These are phyloP conservation scores for Sordariomycetes sp. DNA, from an alignment of 2,329 filamentous ascomycete species.

Conservation along the genomic window DNA sequence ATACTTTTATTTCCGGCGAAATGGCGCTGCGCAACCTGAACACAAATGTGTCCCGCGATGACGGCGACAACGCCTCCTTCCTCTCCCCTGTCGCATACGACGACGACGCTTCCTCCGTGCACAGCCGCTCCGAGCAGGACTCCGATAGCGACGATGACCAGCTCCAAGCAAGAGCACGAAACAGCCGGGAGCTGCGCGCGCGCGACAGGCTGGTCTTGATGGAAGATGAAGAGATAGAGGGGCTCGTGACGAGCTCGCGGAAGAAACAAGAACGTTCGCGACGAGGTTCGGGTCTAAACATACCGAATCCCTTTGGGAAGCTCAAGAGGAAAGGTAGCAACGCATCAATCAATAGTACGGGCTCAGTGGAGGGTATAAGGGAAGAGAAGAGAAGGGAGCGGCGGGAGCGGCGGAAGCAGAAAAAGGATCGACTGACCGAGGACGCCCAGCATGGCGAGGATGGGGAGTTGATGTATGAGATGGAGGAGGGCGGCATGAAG, in stretches of 20 bases:
- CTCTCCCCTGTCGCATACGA: slow-evolving; percentile 58
- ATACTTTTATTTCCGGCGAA: neutral
- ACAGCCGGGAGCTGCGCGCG: slow-evolving; percentile 58
- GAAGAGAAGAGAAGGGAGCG: slow-evolving; percentile 18
- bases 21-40: neutral
- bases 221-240: slow-evolving; percentile 65
- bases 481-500: slow-evolving; percentile 71
- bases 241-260: slow-evolving; percentile 45
- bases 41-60: slow-evolving; percentile 1
- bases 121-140: slow-evolving; percentile 62
- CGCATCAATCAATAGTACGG: slow-evolving; percentile 1
- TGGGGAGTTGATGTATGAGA: slow-evolving; percentile 76
- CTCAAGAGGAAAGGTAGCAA: slow-evolving; percentile 27
- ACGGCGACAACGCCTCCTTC: slow-evolving; percentile 26
- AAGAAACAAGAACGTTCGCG: slow-evolving; percentile 39
- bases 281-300: slow-evolving; percentile 36
- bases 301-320: slow-evolving; percentile 40
- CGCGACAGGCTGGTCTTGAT: slow-evolving; percentile 63
- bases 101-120: slow-evolving; percentile 58
- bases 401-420: slow-evolving; percentile 40
- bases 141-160: slow-evolving; percentile 71
- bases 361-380: slow-evolving; percentile 20
- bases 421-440: slow-evolving; percentile 41
- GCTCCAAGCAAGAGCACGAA: slow-evolving; percentile 54
- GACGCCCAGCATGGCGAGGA: slow-evolving; percentile 56